Evolutionary conservation across 768 basidiomycete species (phyloP), one percentile per base, ranked within the genome.

Genomic region (Gymnopilus junonius): DNA sequence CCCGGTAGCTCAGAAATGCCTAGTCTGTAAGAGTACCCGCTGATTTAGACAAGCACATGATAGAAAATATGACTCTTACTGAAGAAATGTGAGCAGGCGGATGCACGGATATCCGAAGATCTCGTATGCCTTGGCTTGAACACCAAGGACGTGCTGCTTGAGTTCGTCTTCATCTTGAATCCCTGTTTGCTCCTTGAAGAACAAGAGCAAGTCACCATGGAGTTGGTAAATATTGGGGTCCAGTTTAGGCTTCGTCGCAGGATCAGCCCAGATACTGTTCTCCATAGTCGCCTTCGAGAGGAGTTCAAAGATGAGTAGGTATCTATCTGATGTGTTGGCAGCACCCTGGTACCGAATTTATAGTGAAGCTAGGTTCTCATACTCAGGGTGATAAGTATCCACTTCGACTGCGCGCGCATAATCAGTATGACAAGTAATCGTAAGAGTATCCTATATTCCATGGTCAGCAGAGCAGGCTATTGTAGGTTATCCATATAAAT

Each of bases 51-150:
- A 29, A 50, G 25, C 23, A 10, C 1, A 34, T n/a, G 17, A 29
- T 8, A 1, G 1, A 32, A 1, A 35, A 20, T 15, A 42, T 4
- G 29, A 21, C 8, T 1, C 54, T 12, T 31, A 65, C 64, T 40
- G 31, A 11, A 48, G 65, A 53, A 80, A 80, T 5, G 65, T 48
- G 58, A 79, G 79, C 14, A 43, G 51, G n/a, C 73, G 73, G 42
- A 80, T 81, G 62, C 80, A 81, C 10, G 74, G 73, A 67, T 81
- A 80, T 29, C 69, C 67, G 62, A 69, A 73, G 29, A 79, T 59
- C 76, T 79, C 48, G 32, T 40, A 21, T 46, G 15, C 29, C 25
- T 32, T 25, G 11, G 25, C 45, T n/a, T 48, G 45, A 48, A 57
- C 25, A 25, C 43, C 55, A 31, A 57, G 12, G 21, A 29, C 14